Conservation (phyloP, 2,329 filamentous ascomycete genomes). For the Neurospora sp. region DNA sequence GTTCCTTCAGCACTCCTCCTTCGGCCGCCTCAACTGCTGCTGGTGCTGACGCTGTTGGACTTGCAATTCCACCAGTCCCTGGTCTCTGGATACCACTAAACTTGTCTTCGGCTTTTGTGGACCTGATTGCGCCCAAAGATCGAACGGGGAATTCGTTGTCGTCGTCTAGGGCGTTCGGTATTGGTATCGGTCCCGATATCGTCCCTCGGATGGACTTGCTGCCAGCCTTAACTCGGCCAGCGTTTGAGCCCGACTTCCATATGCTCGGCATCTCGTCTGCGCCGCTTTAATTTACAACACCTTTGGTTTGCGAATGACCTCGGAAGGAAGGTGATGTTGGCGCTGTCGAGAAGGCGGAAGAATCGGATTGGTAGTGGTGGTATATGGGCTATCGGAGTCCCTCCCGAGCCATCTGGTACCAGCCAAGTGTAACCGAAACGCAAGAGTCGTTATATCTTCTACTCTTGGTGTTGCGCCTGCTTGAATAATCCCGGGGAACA, state of each 20-base stretch:
- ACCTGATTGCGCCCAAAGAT: constrained; percentile 30
- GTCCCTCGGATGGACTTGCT: constrained; percentile 45
- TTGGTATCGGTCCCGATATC: constrained; percentile 53
- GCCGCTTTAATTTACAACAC: not conserved
- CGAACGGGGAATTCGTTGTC: constrained; percentile 43
- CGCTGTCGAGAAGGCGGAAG: constrained; percentile 5
- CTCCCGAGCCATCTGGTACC: constrained; percentile 19
- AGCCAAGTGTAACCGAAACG: constrained; percentile 8
- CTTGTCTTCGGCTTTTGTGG: constrained; percentile 23
- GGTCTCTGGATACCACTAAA: constrained; percentile 18
- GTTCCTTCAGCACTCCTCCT: not conserved
- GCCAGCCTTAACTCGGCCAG: constrained; percentile 31
- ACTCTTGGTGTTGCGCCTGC: constrained; percentile 15
- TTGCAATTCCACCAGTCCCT: constrained; percentile 24
- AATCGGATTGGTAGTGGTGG: constrained; percentile 11
- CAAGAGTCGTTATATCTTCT: constrained; percentile 13
- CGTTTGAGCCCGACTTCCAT: constrained; percentile 35
- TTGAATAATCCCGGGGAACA: constrained; percentile 8
- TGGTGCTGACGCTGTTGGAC: constrained; percentile 20
- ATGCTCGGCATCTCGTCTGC: constrained; percentile 29
- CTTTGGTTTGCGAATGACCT: not conserved
- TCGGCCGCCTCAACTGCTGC: constrained; percentile 1
- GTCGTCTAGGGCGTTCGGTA: constrained; percentile 36
- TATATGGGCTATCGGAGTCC: constrained; percentile 6
- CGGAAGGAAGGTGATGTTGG: not conserved